These are phyloP conservation scores for Tinospora cordifolia DNA, from an alignment of 164 flowering plant genomes.

Conservation along the genomic window DNA sequence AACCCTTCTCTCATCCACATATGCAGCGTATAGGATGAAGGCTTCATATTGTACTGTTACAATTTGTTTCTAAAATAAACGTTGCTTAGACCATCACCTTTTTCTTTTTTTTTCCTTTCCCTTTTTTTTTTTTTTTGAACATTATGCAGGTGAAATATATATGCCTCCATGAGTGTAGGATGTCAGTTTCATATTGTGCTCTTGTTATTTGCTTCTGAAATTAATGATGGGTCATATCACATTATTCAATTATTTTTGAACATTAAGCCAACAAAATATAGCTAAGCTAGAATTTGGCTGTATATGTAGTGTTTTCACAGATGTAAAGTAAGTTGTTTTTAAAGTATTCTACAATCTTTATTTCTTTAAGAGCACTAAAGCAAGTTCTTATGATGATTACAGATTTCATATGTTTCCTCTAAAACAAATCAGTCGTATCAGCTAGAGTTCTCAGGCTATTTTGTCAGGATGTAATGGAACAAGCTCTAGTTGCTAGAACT, in stretches of 20 bases:
- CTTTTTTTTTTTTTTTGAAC: neutral
- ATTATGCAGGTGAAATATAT: constrained; percentile 64
- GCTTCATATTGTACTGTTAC: neutral
- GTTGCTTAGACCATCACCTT: neutral
- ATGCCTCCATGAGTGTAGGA: constrained; percentile 18
- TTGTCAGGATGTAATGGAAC: constrained; percentile 80
- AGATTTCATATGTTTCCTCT: neutral
- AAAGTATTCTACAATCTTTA: neutral
- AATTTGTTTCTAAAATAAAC: neutral
- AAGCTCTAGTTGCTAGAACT: constrained; percentile 84
- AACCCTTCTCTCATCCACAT: constrained; percentile 28
- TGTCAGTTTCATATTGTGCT: too few species aligned
- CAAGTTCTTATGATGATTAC: neutral
- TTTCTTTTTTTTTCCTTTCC: neutral
- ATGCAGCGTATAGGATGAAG: too few species aligned
- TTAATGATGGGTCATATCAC: too few species aligned
- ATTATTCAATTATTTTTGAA: too few species aligned
- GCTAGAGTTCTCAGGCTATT: constrained; percentile 87
- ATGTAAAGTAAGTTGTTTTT: constrained; percentile 49
- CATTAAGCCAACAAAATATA: too few species aligned
- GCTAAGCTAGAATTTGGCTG: constrained; percentile 90
- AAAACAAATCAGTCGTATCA: constrained; percentile 67
- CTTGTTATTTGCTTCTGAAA: too few species aligned
- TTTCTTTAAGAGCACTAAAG: neutral
- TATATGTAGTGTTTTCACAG: constrained; percentile 72